Conservation (phyloP, 2,329 filamentous ascomycete species). For the Mycogone perniciosa region DNA sequence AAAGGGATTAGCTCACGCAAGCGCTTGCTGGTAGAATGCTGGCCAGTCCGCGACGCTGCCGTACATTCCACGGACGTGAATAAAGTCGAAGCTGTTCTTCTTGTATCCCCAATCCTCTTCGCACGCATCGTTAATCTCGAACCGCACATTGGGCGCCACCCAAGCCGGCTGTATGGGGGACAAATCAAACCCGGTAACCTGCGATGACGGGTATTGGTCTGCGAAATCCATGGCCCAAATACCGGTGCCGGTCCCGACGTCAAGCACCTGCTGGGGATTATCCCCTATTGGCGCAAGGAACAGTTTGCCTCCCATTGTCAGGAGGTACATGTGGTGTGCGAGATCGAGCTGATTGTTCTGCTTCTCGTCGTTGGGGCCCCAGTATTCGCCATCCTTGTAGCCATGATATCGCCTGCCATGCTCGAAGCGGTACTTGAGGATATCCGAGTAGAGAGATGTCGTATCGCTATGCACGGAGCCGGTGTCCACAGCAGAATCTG, state of each 20-base stretch:
- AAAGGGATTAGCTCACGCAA: conserved; percentile 17
- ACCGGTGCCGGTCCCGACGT: conserved; percentile 13
- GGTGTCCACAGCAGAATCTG: not conserved
- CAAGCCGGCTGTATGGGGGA: not conserved
- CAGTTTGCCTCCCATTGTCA: conserved; percentile 14
- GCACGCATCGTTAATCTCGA: conserved; percentile 38
- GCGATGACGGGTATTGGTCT: not conserved
- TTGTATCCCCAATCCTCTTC: conserved; percentile 17
- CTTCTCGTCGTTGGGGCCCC: conserved; percentile 16
- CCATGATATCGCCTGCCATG: not conserved
- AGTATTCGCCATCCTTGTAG: conserved; percentile 10
- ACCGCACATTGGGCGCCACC: conserved; percentile 43
- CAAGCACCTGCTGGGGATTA: conserved; percentile 3
- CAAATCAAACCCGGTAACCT: conserved; percentile 1
- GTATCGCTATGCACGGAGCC: not conserved
- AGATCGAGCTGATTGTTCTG: conserved; percentile 15
- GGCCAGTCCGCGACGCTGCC: conserved; percentile 31
- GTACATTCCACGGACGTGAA: conserved; percentile 35
- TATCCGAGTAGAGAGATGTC: not conserved
- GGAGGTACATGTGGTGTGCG: conserved; percentile 15
- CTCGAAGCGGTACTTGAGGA: conserved; percentile 1
- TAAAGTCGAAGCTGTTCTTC: conserved; percentile 31
- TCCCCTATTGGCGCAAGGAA: conserved; percentile 11
- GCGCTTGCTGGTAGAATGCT: conserved; percentile 31
- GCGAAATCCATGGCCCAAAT: conserved; percentile 3